Base-by-base conservation (phyloP, 2,329 filamentous ascomycete species). In the Ilyonectria mors-panacis region DNA sequence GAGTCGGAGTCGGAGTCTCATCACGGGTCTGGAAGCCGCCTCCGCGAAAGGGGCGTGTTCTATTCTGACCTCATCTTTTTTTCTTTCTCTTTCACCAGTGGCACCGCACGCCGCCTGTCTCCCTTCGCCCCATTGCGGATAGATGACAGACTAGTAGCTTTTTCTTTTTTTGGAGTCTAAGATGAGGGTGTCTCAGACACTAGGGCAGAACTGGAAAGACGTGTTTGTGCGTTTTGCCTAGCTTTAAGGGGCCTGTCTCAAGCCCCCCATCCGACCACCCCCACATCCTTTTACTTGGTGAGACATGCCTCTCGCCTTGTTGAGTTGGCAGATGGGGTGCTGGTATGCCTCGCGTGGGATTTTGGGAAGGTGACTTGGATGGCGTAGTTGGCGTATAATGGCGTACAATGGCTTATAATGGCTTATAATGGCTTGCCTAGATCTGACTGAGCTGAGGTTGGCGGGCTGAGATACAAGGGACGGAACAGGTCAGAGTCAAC, bases 11-110 rank as follows among this genome's bases (percentile, higher is more conserved):
- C 26, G 26, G 48, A 50, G 56, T 59, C 56, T 59, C 48, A 42
- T 59, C 44, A 35, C 15, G 28, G n/a, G 21, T 10, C 56, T 19
- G 44, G 30, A 45, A n/a, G 8, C 56, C 56, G 56, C 35, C 44
- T 59, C 47, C 58, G 47, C 58, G 58, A 42, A 21, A 47, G 23
- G 57, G 44, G 58, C 19, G 48, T 54, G 44, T 26, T 39, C 19
- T 42, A 42, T 42, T 6, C 5, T n/a, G 5, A 17, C 39, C 39
- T 19, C 39, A 1, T 33, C 12, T 9, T 19, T 48, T 13, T 42
- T 15, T 58, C 8, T 12, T 12, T 9, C 44, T 48, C 13, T 42
- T 58, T 58, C 28, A 10, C 50, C 13, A 39, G 12, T 45, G 48
- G 37, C 35, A 50, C 47, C 10, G n/a, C 15, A 28, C 45, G 23